Percentiles rank a stretch among this genome's conserved stretches.
Evolutionary conservation across 2,329 filamentous ascomycete genomes (phyloP).

Genomic region (Dactylellina sp.): DNA sequence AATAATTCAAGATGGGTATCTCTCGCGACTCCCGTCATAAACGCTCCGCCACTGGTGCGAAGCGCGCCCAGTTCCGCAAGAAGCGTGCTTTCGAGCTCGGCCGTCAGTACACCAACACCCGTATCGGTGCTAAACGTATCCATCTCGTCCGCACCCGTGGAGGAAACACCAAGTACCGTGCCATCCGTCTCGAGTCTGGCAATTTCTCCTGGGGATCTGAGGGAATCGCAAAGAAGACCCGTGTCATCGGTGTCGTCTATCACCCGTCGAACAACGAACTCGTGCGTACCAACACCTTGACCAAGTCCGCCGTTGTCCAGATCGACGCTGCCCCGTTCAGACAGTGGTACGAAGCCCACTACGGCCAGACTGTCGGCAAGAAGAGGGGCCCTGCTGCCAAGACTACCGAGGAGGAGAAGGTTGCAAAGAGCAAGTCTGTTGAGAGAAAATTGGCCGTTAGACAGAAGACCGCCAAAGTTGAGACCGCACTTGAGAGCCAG

Average conservation of each 20-base stretch:
- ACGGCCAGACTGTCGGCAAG: slow-evolving; percentile 88
- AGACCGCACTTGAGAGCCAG: slow-evolving; percentile 92
- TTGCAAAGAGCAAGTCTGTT: slow-evolving; percentile 93
- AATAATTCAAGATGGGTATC: slow-evolving; percentile 87
- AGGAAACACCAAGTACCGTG: slow-evolving; percentile 99
- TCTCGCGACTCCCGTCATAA: slow-evolving; percentile 99
- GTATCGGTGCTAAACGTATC: slow-evolving; percentile 96
- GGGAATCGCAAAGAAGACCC: slow-evolving; percentile 97
- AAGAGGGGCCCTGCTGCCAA: slow-evolving; percentile 78
- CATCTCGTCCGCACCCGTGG: slow-evolving; percentile 97
- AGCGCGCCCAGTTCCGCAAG: slow-evolving; percentile 96
- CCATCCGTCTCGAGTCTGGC: slow-evolving; percentile 95
- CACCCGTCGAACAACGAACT: slow-evolving; percentile 99
- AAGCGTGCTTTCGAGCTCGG: slow-evolving; percentile 99
- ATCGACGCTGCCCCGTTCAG: slow-evolving; percentile 98
- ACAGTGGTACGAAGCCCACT: slow-evolving; percentile 99
- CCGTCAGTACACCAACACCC: slow-evolving; percentile 98
- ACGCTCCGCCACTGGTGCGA: slow-evolving; percentile 98
- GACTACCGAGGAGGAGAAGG: slow-evolving; percentile 69
- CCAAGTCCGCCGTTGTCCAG: slow-evolving; percentile 98
- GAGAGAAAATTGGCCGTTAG: slow-evolving; percentile 96
- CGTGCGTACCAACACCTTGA: slow-evolving; percentile 99
- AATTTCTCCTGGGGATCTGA: slow-evolving; percentile 99
- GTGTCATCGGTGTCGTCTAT: slow-evolving; percentile 97
- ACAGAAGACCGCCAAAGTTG: slow-evolving; percentile 89